Base-by-base conservation (phyloP, 768 basidiomycete genomes). In the Leccinum aurantiacum region DNA sequence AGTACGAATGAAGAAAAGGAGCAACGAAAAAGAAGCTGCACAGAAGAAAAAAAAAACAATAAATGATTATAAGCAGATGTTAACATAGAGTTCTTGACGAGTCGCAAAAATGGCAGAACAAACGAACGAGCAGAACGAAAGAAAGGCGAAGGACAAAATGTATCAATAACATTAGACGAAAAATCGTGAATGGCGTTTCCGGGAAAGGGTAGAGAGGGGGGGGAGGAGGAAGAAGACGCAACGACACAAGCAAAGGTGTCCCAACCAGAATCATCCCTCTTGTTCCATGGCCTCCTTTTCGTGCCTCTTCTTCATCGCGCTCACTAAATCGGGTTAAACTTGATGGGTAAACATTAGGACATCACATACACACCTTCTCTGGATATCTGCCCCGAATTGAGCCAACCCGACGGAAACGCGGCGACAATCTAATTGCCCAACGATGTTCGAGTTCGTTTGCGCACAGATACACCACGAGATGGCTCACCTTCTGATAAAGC, bases 381-480 rank as follows among this genome's bases (percentile, higher is more conserved):
- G 35, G 90, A 92, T 60, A 94, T 90, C 71, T 91, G 89, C 3
- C 91, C 89, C 3, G 90, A 91, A 29, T 87, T 85, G 77, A 93
- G 85, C 92, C 92, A 94, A 13, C 90, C 90, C 0, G 86, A 79
- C 0, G 91, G 92, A 73, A 91, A 94, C 2, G 84, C 85, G n/a
- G 80, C 82, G 0, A 93, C 88, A 59, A 94, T 91, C 86, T 87
- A 35, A 3, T 25, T 25, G 19, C 46, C 22, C 31, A 52, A 13
- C 27, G 7, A 33, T n/a, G 29, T 27, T 59, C 38, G 44, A 51
- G 0, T 48, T 19, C n/a, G 31, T 47, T 44, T 25, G 29, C 44
- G 33, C 13, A 9, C 15, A 35, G 11, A n/a, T 24, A 31, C 15
- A 4, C 48, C 11, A 2, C 2, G 2, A 19, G 9, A 11, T 14